Evolutionary conservation across 2,329 filamentous ascomycete genomes (phyloP), one percentile per base, ranked within the genome.

Genomic region (Teratosphaeriaceae sp.): DNA sequence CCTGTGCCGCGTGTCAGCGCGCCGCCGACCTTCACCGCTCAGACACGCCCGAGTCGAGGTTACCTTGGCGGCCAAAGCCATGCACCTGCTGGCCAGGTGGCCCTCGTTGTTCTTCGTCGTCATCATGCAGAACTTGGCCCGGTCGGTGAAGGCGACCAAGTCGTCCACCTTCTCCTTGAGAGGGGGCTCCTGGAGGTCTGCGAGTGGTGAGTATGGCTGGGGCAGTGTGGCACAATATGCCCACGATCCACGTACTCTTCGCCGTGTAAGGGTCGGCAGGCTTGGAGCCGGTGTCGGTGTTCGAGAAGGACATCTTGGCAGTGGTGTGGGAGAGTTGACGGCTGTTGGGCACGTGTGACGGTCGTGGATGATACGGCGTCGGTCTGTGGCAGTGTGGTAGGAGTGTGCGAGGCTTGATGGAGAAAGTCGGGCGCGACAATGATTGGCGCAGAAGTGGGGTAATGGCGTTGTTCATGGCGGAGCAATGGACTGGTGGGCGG

Each of bases 41-140:
- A 16, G 7, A 34, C 30, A 42, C 34, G 20, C 7, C 27, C 15
- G 22, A 13, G 15, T 22, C 20, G 29, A 23, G 31, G 38, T 41
- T 43, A 88, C 86, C 66, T 84, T 84, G 12, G 78, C 86, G 13
- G 86, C 85, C 12, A 94, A 65, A 4, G 85, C 85, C 88, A 95
- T 94, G 64, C 83, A 87, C 51, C 88, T 75, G n/a, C 84, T 89
- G 3, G 84, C 80, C 12, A 95, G 70, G 38, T 80, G 73, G 11
- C 82, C 82, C 26, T 74, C 71, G 2, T 75, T 70, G 38, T 82
- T 80, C 38, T 81, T 75, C 18, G 88, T 94, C 7, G 88, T 92
- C 79, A 94, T 81, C 83, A 94, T 86, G 65, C 84, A 85, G 62
- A 88, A 94, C 68, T 94, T 94, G 71, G 75, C 77, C 49, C 74